phyloP scores from a whole-genome alignment of 768 basidiomycete genomes.

The Pilatotrama ljubarskyi region DNA sequence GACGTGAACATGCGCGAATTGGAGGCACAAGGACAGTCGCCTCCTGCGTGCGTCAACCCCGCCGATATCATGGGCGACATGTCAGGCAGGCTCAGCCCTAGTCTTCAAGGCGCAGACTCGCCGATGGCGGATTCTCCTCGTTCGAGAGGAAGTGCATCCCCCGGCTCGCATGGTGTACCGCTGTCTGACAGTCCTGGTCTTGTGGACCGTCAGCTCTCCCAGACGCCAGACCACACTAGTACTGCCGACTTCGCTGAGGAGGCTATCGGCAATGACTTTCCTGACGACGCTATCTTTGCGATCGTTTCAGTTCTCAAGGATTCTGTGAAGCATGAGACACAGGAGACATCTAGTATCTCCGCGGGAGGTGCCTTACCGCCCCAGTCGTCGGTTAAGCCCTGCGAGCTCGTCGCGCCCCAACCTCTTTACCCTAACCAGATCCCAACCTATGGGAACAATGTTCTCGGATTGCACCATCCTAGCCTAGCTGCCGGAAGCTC shows the following conservation, averaged over 20 bases:
- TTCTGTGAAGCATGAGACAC: constrained; percentile 12
- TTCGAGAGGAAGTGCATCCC: not conserved
- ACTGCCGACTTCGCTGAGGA: not conserved
- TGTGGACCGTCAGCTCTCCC: not conserved
- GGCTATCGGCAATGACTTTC: constrained; percentile 12
- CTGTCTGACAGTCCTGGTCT: not conserved
- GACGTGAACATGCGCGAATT: constrained; percentile 39
- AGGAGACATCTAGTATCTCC: not conserved
- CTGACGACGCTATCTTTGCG: constrained; percentile 27
- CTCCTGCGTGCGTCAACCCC: constrained; percentile 40
- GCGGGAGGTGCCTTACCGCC: not conserved
- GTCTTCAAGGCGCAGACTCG: not conserved
- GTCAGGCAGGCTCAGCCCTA: not conserved
- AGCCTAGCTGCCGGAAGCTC: not conserved
- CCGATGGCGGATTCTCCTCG: not conserved
- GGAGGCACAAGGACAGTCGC: constrained; percentile 20
- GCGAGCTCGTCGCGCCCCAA: constrained; percentile 4
- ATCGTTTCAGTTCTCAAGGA: constrained; percentile 29
- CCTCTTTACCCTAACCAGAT: constrained; percentile 8
- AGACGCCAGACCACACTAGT: not conserved
- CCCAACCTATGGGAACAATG: not conserved
- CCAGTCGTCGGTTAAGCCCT: not conserved
- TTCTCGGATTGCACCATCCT: constrained; percentile 2
- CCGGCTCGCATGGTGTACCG: not conserved
- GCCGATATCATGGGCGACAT: constrained; percentile 35